A percentile compares a stretch with the other conserved stretches of the same genome.
Conservation (phyloP, 2,329 filamentous ascomycete species). For the Ilyonectria mors-panacis region DNA sequence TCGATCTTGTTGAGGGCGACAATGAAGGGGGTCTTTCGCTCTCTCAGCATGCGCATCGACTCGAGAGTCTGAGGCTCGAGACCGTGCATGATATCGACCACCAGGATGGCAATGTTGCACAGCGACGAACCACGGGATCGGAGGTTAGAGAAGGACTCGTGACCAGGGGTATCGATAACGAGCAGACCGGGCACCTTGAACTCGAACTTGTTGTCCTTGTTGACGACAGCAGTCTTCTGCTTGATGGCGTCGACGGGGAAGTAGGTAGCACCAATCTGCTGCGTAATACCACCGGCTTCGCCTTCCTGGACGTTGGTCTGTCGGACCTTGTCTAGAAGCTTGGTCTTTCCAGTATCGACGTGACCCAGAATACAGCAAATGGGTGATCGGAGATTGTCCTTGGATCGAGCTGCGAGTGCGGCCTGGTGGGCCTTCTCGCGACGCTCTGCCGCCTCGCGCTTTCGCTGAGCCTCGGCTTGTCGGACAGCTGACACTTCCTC, state of each 20-base stretch:
- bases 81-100: slow-evolving; percentile 99
- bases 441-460: slow-evolving; percentile 90
- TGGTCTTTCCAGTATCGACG: slow-evolving; percentile 99
- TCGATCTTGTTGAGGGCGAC: slow-evolving; percentile 99
- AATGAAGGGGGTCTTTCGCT: slow-evolving; percentile 97
- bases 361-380: slow-evolving; percentile 99
- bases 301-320: slow-evolving; percentile 99
- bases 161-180: slow-evolving; percentile 97
- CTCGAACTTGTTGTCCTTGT: slow-evolving; percentile 89
- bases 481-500: slow-evolving; percentile 83
- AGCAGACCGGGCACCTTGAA: slow-evolving; percentile 98
- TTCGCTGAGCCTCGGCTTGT: slow-evolving; percentile 81
- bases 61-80: slow-evolving; percentile 97
- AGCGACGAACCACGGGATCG: slow-evolving; percentile 97
- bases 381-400: slow-evolving; percentile 94
- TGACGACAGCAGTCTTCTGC: slow-evolving; percentile 94
- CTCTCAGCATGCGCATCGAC: slow-evolving; percentile 94
- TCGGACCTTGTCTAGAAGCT: slow-evolving; percentile 97
- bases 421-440: slow-evolving; percentile 93
- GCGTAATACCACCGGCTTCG: slow-evolving; percentile 98
- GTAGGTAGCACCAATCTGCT: slow-evolving; percentile 99
- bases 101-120: slow-evolving; percentile 98
- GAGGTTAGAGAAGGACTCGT: slow-evolving; percentile 99
- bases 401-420: slow-evolving; percentile 90
- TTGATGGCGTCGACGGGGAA: slow-evolving; percentile 95